phyloP scores from a whole-genome alignment of 495 filamentous ascomycete genomes.

The Cenococcum geophilum region DNA sequence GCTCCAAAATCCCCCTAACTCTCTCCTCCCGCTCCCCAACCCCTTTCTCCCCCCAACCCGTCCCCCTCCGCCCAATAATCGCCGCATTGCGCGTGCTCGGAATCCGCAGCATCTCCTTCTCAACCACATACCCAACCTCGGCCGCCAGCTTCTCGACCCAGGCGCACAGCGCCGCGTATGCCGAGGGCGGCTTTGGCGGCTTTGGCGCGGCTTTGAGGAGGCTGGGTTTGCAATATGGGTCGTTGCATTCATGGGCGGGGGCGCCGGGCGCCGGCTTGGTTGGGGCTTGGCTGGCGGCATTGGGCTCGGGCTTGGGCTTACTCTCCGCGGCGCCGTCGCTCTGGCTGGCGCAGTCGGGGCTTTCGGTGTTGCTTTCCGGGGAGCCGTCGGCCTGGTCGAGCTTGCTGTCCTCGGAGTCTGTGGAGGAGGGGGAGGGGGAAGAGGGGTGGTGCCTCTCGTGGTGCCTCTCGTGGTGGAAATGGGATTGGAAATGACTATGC shows the following conservation, averaged over 20 bases:
- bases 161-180: conserved; percentile 1
- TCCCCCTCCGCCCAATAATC: background rate
- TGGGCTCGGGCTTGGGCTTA: background rate
- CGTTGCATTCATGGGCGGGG: background rate
- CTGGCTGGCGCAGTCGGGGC: no score
- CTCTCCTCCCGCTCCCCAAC: background rate
- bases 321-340: no score
- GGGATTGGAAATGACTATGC: no score
- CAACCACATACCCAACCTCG: background rate
- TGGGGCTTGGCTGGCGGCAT: background rate
- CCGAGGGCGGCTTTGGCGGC: background rate
- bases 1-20: background rate
- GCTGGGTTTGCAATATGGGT: background rate
- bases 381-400: no score
- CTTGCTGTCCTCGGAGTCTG: no score
- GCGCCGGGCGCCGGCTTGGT: no score
- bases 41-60: background rate
- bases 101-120: conserved; percentile 6
- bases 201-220: background rate
- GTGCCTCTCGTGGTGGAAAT: no score
- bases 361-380: no score
- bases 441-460: no score
- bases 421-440: no score
- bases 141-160: background rate
- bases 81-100: conserved; percentile 3